These are phyloP conservation scores for Diospyros lotus DNA, from an alignment of 148 eudicot genomes.

Conservation along the genomic window DNA sequence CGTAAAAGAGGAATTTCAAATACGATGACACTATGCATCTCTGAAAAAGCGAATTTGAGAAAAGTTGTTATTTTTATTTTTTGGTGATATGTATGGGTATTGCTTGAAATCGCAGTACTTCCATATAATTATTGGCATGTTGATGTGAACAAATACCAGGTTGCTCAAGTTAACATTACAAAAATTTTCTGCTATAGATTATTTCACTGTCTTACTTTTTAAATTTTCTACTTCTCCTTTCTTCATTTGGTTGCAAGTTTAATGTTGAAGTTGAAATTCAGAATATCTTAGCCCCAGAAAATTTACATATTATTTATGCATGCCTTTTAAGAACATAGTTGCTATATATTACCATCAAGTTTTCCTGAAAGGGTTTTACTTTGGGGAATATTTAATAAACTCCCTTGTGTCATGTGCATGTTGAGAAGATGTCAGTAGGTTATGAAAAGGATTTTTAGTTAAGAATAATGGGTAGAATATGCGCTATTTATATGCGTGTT, in stretches of 20 bases:
- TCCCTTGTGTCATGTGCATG: neutral
- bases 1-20: too few relatives aligned
- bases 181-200: neutral
- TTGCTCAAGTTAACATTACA: too few relatives aligned
- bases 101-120: too few relatives aligned
- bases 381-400: neutral
- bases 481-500: neutral
- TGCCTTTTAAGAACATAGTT: neutral
- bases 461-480: too few relatives aligned
- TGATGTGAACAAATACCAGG: too few relatives aligned
- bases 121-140: too few relatives aligned
- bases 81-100: too few relatives aligned
- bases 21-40: too few relatives aligned
- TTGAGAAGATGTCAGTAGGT: neutral
- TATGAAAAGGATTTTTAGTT: too few relatives aligned
- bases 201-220: neutral
- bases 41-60: too few relatives aligned
- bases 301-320: neutral
- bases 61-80: too few relatives aligned
- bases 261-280: too few relatives aligned
- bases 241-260: neutral
- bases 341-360: neutral
- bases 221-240: neutral
- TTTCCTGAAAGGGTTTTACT: neutral
- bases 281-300: neutral